Percentiles rank a stretch among this genome's conserved stretches.
Conservation (phyloP, 257 asterid species). For the Nicotiana otophora region DNA sequence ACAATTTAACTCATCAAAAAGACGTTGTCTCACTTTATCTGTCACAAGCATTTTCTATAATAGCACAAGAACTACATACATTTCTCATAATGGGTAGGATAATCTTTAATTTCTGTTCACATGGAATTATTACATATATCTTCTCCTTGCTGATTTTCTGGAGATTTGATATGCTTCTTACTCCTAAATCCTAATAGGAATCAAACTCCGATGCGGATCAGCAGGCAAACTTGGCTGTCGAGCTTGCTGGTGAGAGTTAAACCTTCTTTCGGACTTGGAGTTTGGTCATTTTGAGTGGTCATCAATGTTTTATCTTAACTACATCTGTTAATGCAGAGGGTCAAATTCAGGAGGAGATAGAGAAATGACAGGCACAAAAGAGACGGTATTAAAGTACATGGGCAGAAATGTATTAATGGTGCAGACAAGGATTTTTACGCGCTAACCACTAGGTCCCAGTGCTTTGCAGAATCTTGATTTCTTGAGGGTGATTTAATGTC, state of each 20-base stretch:
- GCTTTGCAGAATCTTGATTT: background rate
- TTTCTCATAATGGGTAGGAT: background rate
- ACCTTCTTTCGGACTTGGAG: background rate
- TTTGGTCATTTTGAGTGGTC: background rate
- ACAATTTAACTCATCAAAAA: background rate
- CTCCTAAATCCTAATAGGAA: constrained; percentile 37
- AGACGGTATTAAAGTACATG: background rate
- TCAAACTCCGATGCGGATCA: constrained; percentile 88
- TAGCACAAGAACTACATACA: background rate
- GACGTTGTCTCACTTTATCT: background rate
- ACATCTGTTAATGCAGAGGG: constrained; percentile 46
- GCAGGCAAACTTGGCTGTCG: constrained; percentile 86
- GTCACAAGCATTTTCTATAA: background rate
- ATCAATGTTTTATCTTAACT: background rate
- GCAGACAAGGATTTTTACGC: background rate
- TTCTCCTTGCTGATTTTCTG: background rate
- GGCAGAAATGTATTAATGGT: background rate
- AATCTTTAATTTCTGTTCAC: background rate
- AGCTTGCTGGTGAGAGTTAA: constrained; percentile 59
- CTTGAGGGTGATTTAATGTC: background rate
- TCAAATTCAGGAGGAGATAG: constrained; percentile 60
- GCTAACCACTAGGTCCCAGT: background rate
- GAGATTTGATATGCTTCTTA: background rate
- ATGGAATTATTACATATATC: background rate
- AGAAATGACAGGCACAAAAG: constrained; percentile 28